phyloP scores from a whole-genome alignment of 768 basidiomycete genomes.

The Gelatoporia subvermispora region DNA sequence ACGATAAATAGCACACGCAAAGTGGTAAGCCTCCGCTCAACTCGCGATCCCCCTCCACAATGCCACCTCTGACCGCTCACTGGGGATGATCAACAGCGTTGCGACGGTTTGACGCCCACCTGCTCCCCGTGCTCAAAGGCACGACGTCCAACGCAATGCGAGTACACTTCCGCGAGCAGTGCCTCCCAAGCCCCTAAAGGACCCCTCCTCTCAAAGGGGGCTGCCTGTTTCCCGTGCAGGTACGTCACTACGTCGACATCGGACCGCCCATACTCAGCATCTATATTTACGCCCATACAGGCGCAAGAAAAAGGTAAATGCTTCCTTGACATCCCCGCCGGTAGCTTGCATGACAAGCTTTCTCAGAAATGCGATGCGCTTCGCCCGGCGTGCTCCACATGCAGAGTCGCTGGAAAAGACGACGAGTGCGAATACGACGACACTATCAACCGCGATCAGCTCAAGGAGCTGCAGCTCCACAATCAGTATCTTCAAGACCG shows the following conservation, averaged over 20 bases:
- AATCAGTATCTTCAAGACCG: constrained; percentile 16
- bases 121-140: constrained; percentile 23
- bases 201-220: constrained; percentile 21
- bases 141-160: constrained; percentile 17
- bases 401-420: constrained; percentile 19
- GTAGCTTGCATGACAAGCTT: background rate
- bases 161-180: constrained; percentile 7
- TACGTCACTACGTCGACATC: constrained; percentile 1
- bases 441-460: constrained; percentile 7
- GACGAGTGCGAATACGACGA: constrained; percentile 22
- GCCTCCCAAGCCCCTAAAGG: constrained; percentile 12
- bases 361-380: constrained; percentile 23
- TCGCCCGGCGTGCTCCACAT: constrained; percentile 20
- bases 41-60: background rate
- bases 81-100: constrained; percentile 10
- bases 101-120: constrained; percentile 17
- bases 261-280: background rate
- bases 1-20: constrained; percentile 18
- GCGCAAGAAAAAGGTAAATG: constrained; percentile 21
- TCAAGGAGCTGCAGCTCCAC: constrained; percentile 11
- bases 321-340: too few species aligned
- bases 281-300: constrained; percentile 4
- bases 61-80: background rate
- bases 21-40: constrained; percentile 14
- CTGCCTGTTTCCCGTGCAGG: constrained; percentile 21